These are phyloP conservation scores for Mucuna pruriens DNA, from an alignment of 306 rosid genomes.

Conservation along the genomic window DNA sequence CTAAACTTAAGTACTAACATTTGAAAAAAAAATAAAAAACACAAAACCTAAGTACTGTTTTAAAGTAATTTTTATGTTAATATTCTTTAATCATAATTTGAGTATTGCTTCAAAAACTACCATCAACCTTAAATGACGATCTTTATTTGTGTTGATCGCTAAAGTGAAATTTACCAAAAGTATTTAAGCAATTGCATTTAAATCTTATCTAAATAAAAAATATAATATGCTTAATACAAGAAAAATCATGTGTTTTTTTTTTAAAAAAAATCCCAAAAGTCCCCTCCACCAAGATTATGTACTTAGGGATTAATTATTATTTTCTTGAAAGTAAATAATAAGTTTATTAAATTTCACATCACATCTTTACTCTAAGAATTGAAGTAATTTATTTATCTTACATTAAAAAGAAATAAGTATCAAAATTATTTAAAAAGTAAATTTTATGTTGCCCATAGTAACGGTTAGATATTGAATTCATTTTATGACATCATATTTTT, in stretches of 20 bases:
- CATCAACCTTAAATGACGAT: too few relatives aligned
- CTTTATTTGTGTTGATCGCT: too few relatives aligned
- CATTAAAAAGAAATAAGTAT: not conserved
- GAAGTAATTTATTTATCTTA: not conserved
- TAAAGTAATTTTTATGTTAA: too few relatives aligned
- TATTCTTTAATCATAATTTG: not conserved
- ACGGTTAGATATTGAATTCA: conserved; percentile 19
- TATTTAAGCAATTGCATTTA: too few relatives aligned
- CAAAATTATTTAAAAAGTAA: not conserved
- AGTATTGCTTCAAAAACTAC: too few relatives aligned
- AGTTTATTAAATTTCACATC: not conserved
- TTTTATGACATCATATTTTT: not conserved
- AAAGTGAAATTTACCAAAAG: too few relatives aligned
- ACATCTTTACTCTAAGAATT: not conserved
- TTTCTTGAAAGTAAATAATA: not conserved
- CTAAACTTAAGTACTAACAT: not conserved
- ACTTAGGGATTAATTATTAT: not conserved
- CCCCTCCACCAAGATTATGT: not conserved
- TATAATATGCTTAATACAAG: too few relatives aligned
- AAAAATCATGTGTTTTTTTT: too few relatives aligned
- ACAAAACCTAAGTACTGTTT: not conserved
- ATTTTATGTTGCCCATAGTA: not conserved
- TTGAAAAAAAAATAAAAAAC: not conserved
- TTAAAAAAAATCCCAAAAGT: not conserved
- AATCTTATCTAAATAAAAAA: too few relatives aligned